Evolutionary conservation across 108 stramenopile species (phyloP).

Genomic region (Pseudonitzschia multiseries): DNA sequence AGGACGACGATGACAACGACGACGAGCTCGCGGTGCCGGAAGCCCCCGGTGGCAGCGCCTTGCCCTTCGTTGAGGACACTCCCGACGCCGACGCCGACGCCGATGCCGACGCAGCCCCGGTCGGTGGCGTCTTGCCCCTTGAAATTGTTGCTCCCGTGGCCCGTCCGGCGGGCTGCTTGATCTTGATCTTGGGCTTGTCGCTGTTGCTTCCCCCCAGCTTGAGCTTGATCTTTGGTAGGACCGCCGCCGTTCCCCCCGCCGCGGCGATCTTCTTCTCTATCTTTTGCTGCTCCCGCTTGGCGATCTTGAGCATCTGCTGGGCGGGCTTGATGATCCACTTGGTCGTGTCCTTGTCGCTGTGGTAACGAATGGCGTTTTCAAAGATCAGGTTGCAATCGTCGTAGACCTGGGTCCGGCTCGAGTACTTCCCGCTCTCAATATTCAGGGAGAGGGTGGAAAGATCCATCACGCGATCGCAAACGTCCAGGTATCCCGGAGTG

Average conservation of each 20-base stretch:
- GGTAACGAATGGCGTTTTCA: slow-evolving; percentile 74
- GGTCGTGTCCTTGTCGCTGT: slow-evolving; percentile 45
- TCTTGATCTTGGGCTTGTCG: slow-evolving; percentile 20
- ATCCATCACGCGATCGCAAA: slow-evolving; percentile 68
- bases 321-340: slow-evolving; percentile 66
- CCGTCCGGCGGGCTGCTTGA: slow-evolving; percentile 16
- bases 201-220: slow-evolving; percentile 15
- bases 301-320: slow-evolving; percentile 63
- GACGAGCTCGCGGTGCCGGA: not conserved
- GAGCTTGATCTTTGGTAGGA: slow-evolving; percentile 18
- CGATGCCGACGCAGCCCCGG: not conserved
- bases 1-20: not conserved
- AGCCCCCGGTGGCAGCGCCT: slow-evolving; percentile 5
- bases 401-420: slow-evolving; percentile 43
- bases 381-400: slow-evolving; percentile 46
- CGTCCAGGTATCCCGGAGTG: slow-evolving; percentile 61
- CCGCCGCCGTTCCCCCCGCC: not conserved
- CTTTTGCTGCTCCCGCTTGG: slow-evolving; percentile 54
- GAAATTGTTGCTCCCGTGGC: slow-evolving; percentile 21
- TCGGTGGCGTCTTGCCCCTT: slow-evolving; percentile 22
- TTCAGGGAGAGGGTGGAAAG: slow-evolving; percentile 57
- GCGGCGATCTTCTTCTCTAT: slow-evolving; percentile 35
- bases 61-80: too few relatives aligned
- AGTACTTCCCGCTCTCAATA: slow-evolving; percentile 58
- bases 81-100: not conserved